Evolutionary conservation across 257 asterid genomes (phyloP), one percentile per base, ranked within the genome.

Genomic region (Penstemon davidsonii): DNA sequence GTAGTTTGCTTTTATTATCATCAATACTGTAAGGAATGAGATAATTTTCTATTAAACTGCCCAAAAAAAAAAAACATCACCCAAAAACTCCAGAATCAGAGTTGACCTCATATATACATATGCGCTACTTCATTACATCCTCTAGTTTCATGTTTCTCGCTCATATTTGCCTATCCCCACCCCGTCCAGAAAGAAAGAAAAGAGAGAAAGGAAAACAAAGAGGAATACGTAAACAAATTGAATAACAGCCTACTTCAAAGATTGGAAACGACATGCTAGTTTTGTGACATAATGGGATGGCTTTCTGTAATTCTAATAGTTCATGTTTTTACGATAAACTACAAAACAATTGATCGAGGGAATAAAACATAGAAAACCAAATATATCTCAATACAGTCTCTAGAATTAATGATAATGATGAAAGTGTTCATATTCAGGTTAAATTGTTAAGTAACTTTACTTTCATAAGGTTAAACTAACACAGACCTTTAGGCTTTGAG

Each of bases 401-500:
- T 49, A 5, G 1, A 49, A 46, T 38, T 4, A 62, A 53, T 46
- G 39, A 11, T 25, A 38, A 50, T 9, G 33, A 25, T 37, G 55
- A 49, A 52, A 49, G 15, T 10, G 3, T 49, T 25, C 33, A 25
- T 25, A 25, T 25, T 25, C 33, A 25, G 33, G 33, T 25, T 25
- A 25, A 7, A 44, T 64, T 51, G 43, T 40, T 55, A 18, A 62
- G 72, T 50, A 61, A 56, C 55, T 50, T 9, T 47, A 72, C 25
- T 6, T 36, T 41, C 6, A 41, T 67, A 46, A 58, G 43, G 41
- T 52, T 64, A 74, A 13, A 68, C 52, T 69, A 63, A 73, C 62
- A 73, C 73, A 52, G 60, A 92, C 96, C 97, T 82, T 88, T 89
- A 44, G 93, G 57, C 80, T 90, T 92, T 65, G 85, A 61, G 49